Conservation (phyloP, 1,139 yeast genomes). For the Blastobotrys buckinghamii region DNA sequence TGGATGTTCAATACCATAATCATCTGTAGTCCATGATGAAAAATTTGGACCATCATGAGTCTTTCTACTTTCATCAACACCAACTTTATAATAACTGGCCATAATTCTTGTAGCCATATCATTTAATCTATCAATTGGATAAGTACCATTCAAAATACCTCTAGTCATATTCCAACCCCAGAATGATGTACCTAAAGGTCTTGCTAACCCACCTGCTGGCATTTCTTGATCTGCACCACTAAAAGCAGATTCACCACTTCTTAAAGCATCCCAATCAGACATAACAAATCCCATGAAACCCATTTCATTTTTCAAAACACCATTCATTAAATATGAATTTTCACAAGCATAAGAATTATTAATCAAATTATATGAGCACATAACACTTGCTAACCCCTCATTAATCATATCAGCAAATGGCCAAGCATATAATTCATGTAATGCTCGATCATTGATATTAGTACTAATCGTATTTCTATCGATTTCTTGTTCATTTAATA, state of each 20-base stretch:
- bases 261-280: constrained; percentile 64
- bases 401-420: constrained; percentile 60
- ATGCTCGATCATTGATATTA: constrained; percentile 54
- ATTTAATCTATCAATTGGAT: constrained; percentile 50
- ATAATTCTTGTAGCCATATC: constrained; percentile 59
- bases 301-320: constrained; percentile 53
- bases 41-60: constrained; percentile 43
- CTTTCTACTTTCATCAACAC: constrained; percentile 23
- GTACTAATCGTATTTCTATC: constrained; percentile 20
- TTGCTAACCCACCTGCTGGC: constrained; percentile 57
- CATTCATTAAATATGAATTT: constrained; percentile 51
- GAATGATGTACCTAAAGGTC: constrained; percentile 50
- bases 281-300: constrained; percentile 65
- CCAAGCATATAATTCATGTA: constrained; percentile 61
- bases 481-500: constrained; percentile 58
- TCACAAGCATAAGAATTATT: constrained; percentile 59
- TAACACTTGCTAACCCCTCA: constrained; percentile 58
- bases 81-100: constrained; percentile 47
- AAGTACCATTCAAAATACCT: constrained; percentile 50
- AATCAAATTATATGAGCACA: constrained; percentile 58
- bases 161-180: constrained; percentile 56
- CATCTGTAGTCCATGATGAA: constrained; percentile 54
- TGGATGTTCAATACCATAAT: constrained; percentile 48
- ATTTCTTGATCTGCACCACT: constrained; percentile 63
- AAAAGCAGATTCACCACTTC: constrained; percentile 50